Conservation (phyloP, 352 stramenopile species). For the Phytopythium boreale region DNA sequence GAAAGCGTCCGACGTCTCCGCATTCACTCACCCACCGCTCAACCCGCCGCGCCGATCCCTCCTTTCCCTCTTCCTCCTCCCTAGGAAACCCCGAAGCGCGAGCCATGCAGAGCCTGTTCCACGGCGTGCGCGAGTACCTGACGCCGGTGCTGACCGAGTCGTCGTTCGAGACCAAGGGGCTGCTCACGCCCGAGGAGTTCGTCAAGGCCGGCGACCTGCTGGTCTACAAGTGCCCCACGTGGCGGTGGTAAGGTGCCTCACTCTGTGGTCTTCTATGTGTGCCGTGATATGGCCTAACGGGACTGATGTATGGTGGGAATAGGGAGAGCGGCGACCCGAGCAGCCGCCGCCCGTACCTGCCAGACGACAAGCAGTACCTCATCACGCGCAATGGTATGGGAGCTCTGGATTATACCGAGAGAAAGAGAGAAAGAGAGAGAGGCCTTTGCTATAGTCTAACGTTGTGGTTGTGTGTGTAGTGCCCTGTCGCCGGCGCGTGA, state of each 20-base stretch:
- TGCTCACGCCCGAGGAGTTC: conserved; percentile 97
- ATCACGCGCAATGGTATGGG: conserved; percentile 66
- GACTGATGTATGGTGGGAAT: not conserved
- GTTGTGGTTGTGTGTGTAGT: conserved; percentile 33
- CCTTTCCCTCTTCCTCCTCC: not conserved
- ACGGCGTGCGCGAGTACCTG: conserved; percentile 84
- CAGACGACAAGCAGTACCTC: conserved; percentile 86
- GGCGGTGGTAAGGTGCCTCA: conserved; percentile 85
- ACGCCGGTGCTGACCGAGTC: conserved; percentile 90
- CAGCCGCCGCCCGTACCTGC: conserved; percentile 62
- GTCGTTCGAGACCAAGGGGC: conserved; percentile 92
- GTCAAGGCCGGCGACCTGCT: conserved; percentile 94
- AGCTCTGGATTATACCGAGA: too few relatives aligned
- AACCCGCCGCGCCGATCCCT: not conserved
- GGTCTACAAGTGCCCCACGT: conserved; percentile 96
- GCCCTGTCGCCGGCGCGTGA: conserved; percentile 82
- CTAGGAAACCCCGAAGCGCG: not conserved
- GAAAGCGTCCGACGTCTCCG: not conserved
- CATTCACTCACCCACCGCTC: too few relatives aligned
- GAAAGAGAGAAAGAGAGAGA: too few relatives aligned
- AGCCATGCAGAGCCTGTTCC: conserved; percentile 74
- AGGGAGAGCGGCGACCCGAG: conserved; percentile 73
- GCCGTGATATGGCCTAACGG: conserved; percentile 1
- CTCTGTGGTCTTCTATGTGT: conserved; percentile 8
- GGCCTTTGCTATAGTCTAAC: too few relatives aligned